Conservation (phyloP, 2,329 filamentous ascomycete genomes). For the Thermothelomyces thermophilus region DNA sequence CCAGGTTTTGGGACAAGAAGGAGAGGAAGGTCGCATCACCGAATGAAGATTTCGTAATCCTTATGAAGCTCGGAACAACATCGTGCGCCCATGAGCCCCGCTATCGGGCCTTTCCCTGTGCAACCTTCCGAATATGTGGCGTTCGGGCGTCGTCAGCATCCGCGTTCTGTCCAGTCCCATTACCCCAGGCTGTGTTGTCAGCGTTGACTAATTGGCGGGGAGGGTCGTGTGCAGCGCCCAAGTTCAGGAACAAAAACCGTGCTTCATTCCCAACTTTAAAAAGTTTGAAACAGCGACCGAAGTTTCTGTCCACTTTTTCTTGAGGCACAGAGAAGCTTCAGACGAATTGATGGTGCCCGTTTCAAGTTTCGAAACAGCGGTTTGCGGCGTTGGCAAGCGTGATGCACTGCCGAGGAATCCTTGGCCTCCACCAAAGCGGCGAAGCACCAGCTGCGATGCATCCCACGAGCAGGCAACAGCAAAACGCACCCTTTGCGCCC, state of each 20-base stretch:
- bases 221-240: slow-evolving; percentile 1
- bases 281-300: background rate
- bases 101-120: background rate
- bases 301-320: background rate
- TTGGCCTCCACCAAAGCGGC: slow-evolving; percentile 4
- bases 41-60: too few species aligned
- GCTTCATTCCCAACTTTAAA: background rate
- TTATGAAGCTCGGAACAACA: background rate
- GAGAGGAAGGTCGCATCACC: background rate
- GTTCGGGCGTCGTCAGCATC: slow-evolving; percentile 6
- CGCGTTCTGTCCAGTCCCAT: background rate
- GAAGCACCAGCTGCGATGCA: slow-evolving; percentile 7
- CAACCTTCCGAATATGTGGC: slow-evolving; percentile 9
- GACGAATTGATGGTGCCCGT: background rate
- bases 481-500: background rate
- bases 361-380: slow-evolving; percentile 8
- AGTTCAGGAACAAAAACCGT: slow-evolving; percentile 6
- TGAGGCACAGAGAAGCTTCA: background rate
- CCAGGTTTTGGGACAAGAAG: too few species aligned
- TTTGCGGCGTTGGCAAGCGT: slow-evolving; percentile 5
- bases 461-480: slow-evolving; percentile 14
- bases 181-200: slow-evolving; percentile 18
- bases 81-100: background rate
- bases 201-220: slow-evolving; percentile 18
- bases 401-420: background rate